Base-by-base conservation (phyloP, 805 yeast genomes). In the Ogataea ramenticola region DNA sequence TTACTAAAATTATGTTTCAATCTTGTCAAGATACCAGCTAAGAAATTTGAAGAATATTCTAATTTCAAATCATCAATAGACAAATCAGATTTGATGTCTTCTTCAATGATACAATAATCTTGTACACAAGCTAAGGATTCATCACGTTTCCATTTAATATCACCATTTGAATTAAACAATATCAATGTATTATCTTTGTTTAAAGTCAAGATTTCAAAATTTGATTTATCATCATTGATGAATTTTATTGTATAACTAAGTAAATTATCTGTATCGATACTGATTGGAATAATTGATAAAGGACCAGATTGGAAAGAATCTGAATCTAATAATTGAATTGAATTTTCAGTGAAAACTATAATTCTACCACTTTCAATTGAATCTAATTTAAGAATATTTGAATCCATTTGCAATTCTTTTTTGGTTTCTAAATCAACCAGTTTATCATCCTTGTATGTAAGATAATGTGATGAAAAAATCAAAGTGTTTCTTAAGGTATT, bases 111-210 rank as follows among this genome's bases (percentile, higher is more conserved):
- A 5, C 57, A 45, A 24, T 63, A 60, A n/a, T 69, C 70, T 6
- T 54, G 52, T 3, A 72, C 60, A 27, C 65, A 51, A 4, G 69
- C 57, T 4, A 71, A 45, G 0, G 75, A 67, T 49, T 67, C 73
- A 53, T 75, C 78, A 46, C 67, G 64, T 2, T 43, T 24, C 81
- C 81, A 76, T 10, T 6, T 21, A 5, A 60, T 16, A 6, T 42
- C 46, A 2, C 63, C 64, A 41, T 63, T 53, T 6, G 34, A 19
- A 12, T 43, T 42, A 35, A 47, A 45, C 26, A 48, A 51, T 19
- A 48, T 46, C 38, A 46, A 43, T 17, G 40, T 51, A 40, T 34
- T 47, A 42, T 40, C 55, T 16, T 27, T 44, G 41, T 43, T 48
- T 26, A 42, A 43, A 19, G 39, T 46, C 16, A 43, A 55, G 22